These are phyloP conservation scores for Sporothrix schenckii DNA, from an alignment of 2,329 filamentous ascomycete species.

Conservation along the genomic window DNA sequence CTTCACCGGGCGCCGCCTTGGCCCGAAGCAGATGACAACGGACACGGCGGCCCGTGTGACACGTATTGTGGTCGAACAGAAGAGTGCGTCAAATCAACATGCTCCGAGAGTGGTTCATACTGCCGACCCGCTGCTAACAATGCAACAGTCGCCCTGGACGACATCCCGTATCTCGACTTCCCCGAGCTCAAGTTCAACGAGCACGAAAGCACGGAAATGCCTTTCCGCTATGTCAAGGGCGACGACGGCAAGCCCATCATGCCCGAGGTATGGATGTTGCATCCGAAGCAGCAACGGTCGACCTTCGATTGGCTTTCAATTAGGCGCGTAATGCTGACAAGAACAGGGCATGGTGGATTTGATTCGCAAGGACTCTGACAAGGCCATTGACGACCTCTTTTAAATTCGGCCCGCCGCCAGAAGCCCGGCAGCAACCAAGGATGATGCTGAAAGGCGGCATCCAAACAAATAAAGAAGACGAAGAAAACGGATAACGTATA, in stretches of 20 bases:
- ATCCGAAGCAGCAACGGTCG: neutral
- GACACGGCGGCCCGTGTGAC: slow-evolving; percentile 96
- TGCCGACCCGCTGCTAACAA: neutral
- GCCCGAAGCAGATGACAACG: slow-evolving; percentile 96
- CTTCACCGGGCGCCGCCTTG: slow-evolving; percentile 82
- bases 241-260: slow-evolving; percentile 79
- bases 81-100: slow-evolving; percentile 57
- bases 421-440: neutral
- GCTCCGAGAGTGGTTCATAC: too few species aligned
- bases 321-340: slow-evolving; percentile 36
- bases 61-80: slow-evolving; percentile 81
- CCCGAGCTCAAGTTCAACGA: slow-evolving; percentile 89
- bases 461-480: neutral
- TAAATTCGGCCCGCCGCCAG: neutral
- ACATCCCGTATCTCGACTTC: slow-evolving; percentile 82
- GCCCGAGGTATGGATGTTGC: slow-evolving; percentile 68
- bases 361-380: slow-evolving; percentile 91
- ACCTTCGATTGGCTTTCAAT: neutral
- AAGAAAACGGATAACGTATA: neutral
- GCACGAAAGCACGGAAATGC: slow-evolving; percentile 95
- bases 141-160: slow-evolving; percentile 68
- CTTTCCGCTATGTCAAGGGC: slow-evolving; percentile 89
- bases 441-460: neutral
- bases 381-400: slow-evolving; percentile 83
- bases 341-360: slow-evolving; percentile 87